Base-by-base conservation (phyloP, 2,329 filamentous ascomycete genomes). In the Ascochyta viciae-villosae region DNA sequence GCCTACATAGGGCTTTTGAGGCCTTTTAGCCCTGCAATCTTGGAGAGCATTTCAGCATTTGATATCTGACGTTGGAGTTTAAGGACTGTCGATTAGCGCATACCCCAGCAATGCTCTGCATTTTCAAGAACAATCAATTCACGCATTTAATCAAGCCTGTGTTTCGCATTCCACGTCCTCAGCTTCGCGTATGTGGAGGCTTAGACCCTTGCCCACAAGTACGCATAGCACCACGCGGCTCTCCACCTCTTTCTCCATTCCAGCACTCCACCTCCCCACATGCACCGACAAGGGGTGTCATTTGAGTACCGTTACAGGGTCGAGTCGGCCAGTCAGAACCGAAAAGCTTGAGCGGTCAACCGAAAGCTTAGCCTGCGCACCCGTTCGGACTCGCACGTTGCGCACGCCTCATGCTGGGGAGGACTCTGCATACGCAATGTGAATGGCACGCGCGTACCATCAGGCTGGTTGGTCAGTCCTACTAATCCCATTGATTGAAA, bases 51-150 rank as follows among this genome's bases (percentile, higher is more conserved):
- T 31, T 26, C 23, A 43, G 31, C 48, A 38, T 50, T 29, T 12
- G n/a, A 16, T 43, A 33, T 22, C 27, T 9, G 2, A 22, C 4
- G 6, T 29, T 19, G 23, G 26, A 23, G 41, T 44, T 23, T 40
- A 29, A 38, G 39, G n/a, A 38, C 19, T 38, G n/a, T 42, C 22
- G 29, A 19, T 42, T 37, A 42, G 38, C 47, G 47, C 47, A 50
- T 50, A 50, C 47, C 47, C 47, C 38, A 31, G 9, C 13, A 35
- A 6, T 13, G 5, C 10, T 26, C 6, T 45, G 42, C 22, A 45
- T 45, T 26, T 35, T 16, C 19, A 15, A 27, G 19, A 22, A 12
- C 16, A 44, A 44, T 34, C 42, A 34, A 45, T 45, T n/a, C 10
- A 45, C 19, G 13, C 31, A 10, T 43, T 2, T 8, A 43, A 16